Evolutionary conservation across 345 rosid species (phyloP), one percentile per base, ranked within the genome.

Genomic region (Lepidium didymum): DNA sequence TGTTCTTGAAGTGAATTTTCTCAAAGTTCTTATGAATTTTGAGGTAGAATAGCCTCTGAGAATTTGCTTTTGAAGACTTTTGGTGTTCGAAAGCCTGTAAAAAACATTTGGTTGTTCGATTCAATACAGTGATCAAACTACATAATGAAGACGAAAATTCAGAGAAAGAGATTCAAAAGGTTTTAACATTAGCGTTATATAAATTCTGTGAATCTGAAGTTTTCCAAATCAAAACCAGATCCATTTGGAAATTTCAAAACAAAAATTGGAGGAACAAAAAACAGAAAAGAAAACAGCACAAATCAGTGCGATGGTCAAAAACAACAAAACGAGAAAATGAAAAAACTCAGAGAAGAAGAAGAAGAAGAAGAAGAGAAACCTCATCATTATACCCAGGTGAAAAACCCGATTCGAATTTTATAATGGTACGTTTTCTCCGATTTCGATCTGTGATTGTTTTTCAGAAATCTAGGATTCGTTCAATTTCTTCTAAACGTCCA

Each of bases 371-470:
- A 52, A 62, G 27, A 75, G 64, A 55, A 67, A 75, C 78, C 78
- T 75, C 78, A 75, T 75, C 78, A 75, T 75, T 75, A 69, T 68
- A 68, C 78, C 69, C 45, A 62, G 54, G 68, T 52, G 36, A 27
- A 62, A 64, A 68, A 68, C 54, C 40, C 33, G 66, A 62, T 55
- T 56, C 41, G 36, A 62, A 25, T 61, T 62, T 23, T 49, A 13
- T 38, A 31, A 63, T 46, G 69, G 64, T 68, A 33, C 4, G 23
- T 37, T 57, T 16, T 58, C 7, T 43, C 8, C 37, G 56, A 44
- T 54, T 46, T 33, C 74, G 78, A 68, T 75, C 74, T 68, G 60
- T 62, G 37, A 54, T 54, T 49, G 8, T 38, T 49, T 53, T 33
- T 46, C 29, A 36, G 56, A 44, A 63, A 50, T 43, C 1, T 25